Evolutionary conservation across 2,329 filamentous ascomycete species (phyloP), one percentile per base, ranked within the genome.

Genomic region (Claviceps sp.): DNA sequence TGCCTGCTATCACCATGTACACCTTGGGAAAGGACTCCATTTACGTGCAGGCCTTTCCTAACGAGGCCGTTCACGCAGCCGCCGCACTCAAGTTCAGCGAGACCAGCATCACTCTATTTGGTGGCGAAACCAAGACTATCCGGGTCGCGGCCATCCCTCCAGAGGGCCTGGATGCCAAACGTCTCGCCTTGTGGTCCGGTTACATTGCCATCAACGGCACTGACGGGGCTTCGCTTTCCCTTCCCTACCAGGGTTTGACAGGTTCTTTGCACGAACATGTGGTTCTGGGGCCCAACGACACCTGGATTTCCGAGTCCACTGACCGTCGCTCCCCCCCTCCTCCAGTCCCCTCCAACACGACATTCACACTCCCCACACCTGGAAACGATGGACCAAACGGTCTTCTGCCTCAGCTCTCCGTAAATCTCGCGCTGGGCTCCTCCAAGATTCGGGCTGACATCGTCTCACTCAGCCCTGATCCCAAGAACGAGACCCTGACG

Each of bases 1-100:
- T 72, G 7, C 70, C 72, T 2, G 72, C 78, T 11, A 64, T 71
- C 13, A 78, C 78, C 3, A 72, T 73, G 50, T 82, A 80, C 62
- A 76, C 79, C 1, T 64, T 69, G 1, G 59, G 57, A 23, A 56
- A 61, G 2, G 59, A 54, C 36, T 58, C 59, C 29, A 67, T 67
- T 45, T 65, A 64, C 45, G 69, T 74, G 0, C 62, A 63, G 11
- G 13, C 50, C 0, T 78, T 77, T 57, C 75, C 76, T 26, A 74
- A 72, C 36, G 66, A 73, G 11, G 61, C 72, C 6, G 60, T 66
- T 1, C 57, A 62, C 16, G 61, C 65, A 23, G 67, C 67, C 43
- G 76, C 75, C 11, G 66, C 64, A 7, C 49, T 55, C n/a, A n/a
- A 45, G 1, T 50, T 55, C 14, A 52, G 50, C 23, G 36, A 55